Conservation (phyloP, 1,284 basidiomycete genomes). For the Clitocybe nebularis region DNA sequence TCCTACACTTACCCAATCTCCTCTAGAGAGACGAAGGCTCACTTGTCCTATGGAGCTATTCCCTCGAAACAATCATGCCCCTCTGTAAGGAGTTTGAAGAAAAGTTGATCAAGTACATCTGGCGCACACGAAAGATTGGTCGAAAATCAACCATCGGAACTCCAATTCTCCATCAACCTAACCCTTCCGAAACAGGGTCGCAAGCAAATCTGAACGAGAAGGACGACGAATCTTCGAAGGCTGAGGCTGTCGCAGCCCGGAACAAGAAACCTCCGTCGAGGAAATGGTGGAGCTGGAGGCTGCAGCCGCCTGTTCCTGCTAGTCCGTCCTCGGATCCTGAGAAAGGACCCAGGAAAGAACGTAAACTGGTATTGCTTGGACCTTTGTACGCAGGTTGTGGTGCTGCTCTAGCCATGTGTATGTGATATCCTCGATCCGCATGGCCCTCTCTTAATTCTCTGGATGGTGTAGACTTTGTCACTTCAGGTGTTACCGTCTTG, state of each 20-base stretch:
- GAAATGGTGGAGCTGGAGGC: slow-evolving; percentile 34
- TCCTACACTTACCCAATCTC: slow-evolving; percentile 1
- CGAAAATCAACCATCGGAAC: slow-evolving; percentile 25
- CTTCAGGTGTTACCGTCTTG: slow-evolving; percentile 51
- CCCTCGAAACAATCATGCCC: slow-evolving; percentile 67
- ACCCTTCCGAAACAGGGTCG: slow-evolving; percentile 22
- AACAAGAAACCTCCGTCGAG: slow-evolving; percentile 14
- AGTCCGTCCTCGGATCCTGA: slow-evolving; percentile 27
- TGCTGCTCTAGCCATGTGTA: slow-evolving; percentile 59
- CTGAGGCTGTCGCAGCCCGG: slow-evolving; percentile 10
- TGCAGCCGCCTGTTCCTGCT: slow-evolving; percentile 26
- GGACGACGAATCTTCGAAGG: slow-evolving; percentile 23
- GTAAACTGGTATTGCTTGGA: slow-evolving; percentile 55
- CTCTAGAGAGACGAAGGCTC: slow-evolving; percentile 68
- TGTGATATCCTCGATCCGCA: slow-evolving; percentile 19
- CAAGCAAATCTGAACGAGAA: slow-evolving; percentile 22
- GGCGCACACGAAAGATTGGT: slow-evolving; percentile 45
- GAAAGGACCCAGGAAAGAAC: slow-evolving; percentile 28
- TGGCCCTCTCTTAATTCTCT: slow-evolving; percentile 1
- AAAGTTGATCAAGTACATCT: slow-evolving; percentile 75
- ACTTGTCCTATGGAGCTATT: slow-evolving; percentile 76
- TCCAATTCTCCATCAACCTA: slow-evolving; percentile 16
- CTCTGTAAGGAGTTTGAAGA: slow-evolving; percentile 75
- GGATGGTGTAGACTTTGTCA: slow-evolving; percentile 49
- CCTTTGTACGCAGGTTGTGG: slow-evolving; percentile 75